phyloP scores from a whole-genome alignment of 2,329 filamentous ascomycete genomes.

The Pochonia chlamydosporia region DNA sequence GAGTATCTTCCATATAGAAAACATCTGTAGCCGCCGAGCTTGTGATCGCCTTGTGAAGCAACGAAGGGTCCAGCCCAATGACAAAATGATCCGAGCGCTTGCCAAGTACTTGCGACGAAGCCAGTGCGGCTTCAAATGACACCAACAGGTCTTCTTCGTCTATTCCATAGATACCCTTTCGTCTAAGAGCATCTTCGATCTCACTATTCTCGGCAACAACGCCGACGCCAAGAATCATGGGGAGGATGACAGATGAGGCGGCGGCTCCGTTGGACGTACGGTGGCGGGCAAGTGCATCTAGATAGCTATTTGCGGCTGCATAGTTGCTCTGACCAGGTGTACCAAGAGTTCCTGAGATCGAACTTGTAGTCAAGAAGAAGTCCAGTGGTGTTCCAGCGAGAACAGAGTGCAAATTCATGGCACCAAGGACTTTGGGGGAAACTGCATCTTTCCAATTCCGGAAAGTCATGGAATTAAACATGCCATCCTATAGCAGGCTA shows the following conservation, averaged over 20 bases:
- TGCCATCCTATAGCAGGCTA: not conserved
- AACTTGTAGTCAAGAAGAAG: slow-evolving; percentile 23
- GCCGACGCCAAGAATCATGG: slow-evolving; percentile 21
- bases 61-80: not conserved
- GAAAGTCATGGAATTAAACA: slow-evolving; percentile 14
- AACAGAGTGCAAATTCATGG: slow-evolving; percentile 18
- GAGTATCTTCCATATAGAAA: not conserved
- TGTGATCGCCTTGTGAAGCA: not conserved
- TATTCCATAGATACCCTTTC: not conserved
- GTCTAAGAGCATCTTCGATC: not conserved
- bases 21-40: not conserved
- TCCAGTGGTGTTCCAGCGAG: slow-evolving; percentile 15
- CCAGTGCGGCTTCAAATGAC: not conserved
- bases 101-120: not conserved
- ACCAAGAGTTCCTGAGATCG: slow-evolving; percentile 22
- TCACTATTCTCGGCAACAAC: slow-evolving; percentile 26
- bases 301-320: slow-evolving; percentile 22
- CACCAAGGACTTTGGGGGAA: slow-evolving; percentile 18
- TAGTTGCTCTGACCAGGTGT: slow-evolving; percentile 26
- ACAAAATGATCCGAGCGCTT: not conserved
- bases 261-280: slow-evolving; percentile 18
- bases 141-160: not conserved
- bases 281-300: slow-evolving; percentile 27
- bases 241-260: slow-evolving; percentile 18
- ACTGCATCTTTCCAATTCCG: slow-evolving; percentile 17